Base-by-base conservation (phyloP, 768 basidiomycete genomes). In the Kwoniella botswanensis region DNA sequence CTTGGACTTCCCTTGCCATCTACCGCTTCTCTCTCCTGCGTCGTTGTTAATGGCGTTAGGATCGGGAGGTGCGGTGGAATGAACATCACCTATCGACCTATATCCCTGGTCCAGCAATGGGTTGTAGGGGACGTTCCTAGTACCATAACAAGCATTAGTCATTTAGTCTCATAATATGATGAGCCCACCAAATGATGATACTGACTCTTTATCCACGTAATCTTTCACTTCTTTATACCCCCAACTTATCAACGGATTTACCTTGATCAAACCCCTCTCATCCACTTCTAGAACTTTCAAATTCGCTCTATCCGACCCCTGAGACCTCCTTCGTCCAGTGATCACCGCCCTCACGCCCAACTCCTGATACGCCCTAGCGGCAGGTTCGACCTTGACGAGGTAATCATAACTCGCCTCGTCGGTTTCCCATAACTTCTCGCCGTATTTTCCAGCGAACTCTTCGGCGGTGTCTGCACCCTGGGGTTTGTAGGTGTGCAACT, bases 11-110 rank as follows among this genome's bases (percentile, higher is more conserved):
- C 92, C 93, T 2, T 91, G 90, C 97, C 97, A 99, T 65, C 97
- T 86, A 1, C 96, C 96, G 1, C 91, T 90, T 26, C 97, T 88
- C 84, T 99, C 97, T 4, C 87, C 88, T 0, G 82, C 84, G 70
- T 93, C 93, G 71, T 89, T 90, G 75, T 71, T 68, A 9, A 76
- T 74, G 9, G 78, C 72, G 24, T 68, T 64, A 11, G 82, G 72
- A 43, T 82, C 76, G 11, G 85, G 85, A 15, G 74, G 62, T n/a
- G 82, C 84, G 0, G 97, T 99, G 72, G 93, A 95, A 85, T 99
- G 97, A 92, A 95, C 96, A 84, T 99, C 97, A 3, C 97, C 97
- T 72, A 99, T 89, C 79, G 93, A 94, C 76, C 90, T 91, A 86
- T 98, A 99, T 3, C 97, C 97, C 81, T 93, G 89, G 70, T 89